These are phyloP conservation scores for Fagopyrum tataricum DNA, from an alignment of 148 eudicot genomes.

Conservation along the genomic window DNA sequence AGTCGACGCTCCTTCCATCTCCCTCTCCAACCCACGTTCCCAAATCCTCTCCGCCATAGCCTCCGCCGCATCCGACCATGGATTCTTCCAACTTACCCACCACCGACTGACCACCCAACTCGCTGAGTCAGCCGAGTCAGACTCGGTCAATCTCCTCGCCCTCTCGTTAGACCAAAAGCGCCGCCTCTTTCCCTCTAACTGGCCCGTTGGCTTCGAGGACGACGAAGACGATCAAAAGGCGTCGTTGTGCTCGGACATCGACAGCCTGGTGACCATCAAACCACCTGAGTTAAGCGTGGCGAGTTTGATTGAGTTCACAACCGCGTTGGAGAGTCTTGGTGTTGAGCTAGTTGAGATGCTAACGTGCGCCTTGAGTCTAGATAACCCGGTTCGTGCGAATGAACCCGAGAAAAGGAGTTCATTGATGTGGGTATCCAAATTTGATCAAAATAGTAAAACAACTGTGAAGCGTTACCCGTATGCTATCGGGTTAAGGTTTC, in stretches of 20 bases:
- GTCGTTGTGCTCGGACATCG: constrained; percentile 46
- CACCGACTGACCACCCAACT: constrained; percentile 43
- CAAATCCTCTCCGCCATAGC: constrained; percentile 17
- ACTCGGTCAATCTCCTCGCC: constrained; percentile 41
- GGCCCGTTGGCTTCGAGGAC: constrained; percentile 56
- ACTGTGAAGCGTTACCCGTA: constrained; percentile 48
- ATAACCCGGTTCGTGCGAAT: constrained; percentile 25
- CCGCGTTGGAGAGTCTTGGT: constrained; percentile 58
- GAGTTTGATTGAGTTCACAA: constrained; percentile 40
- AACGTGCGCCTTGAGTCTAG: constrained; percentile 35
- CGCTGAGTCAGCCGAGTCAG: constrained; percentile 50
- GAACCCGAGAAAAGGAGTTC: constrained; percentile 26
- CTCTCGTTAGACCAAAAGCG: constrained; percentile 29
- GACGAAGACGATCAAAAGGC: constrained; percentile 24
- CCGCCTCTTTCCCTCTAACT: constrained; percentile 33
- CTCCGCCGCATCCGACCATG: constrained; percentile 30
- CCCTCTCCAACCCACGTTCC: constrained; percentile 27
- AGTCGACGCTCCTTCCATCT: constrained; percentile 21
- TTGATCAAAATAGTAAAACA: constrained; percentile 16
- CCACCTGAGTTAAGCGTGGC: constrained; percentile 22
- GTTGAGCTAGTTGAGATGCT: constrained; percentile 40
- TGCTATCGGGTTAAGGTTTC: constrained; percentile 64
- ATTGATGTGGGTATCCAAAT: constrained; percentile 58
- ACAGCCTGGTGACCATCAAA: constrained; percentile 19
- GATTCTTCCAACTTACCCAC: constrained; percentile 61